Conservation (phyloP, 2,329 filamentous ascomycete genomes). For the Chalaropsis ovoidea region DNA sequence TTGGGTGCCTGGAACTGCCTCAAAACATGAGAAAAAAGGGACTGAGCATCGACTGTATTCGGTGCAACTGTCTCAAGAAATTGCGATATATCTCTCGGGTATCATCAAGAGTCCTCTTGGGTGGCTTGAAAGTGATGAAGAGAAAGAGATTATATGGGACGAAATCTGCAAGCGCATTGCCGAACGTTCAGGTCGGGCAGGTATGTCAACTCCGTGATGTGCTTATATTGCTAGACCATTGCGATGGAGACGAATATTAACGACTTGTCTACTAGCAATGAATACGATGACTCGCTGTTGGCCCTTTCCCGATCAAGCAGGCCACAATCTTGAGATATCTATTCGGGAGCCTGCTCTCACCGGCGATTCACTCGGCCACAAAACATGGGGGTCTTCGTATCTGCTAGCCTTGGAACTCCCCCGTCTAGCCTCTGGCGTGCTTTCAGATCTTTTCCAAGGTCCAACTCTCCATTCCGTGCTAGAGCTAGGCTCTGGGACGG, state of each 20-base stretch:
- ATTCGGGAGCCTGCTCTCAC: constrained; percentile 82
- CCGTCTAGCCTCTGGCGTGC: constrained; percentile 36
- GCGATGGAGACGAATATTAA: not conserved
- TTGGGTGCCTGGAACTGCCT: constrained; percentile 47
- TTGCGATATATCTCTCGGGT: constrained; percentile 56
- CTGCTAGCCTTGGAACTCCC: constrained; percentile 66
- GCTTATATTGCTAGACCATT: not conserved
- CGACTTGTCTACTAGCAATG: constrained; percentile 37
- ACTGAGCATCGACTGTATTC: constrained; percentile 36
- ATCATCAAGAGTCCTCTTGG: constrained; percentile 56
- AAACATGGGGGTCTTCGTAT: constrained; percentile 92
- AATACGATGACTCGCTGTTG: constrained; percentile 47
- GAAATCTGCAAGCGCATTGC: constrained; percentile 68
- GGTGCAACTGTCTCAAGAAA: constrained; percentile 39
- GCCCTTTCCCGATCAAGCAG: constrained; percentile 36
- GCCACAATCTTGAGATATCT: constrained; percentile 48
- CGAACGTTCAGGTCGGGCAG: constrained; percentile 71
- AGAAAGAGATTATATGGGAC: constrained; percentile 63
- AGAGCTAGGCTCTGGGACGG: constrained; percentile 83
- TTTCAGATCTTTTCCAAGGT: constrained; percentile 39
- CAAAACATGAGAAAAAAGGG: constrained; percentile 36
- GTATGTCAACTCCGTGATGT: constrained; percentile 33
- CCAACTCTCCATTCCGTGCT: constrained; percentile 40
- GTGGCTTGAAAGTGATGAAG: constrained; percentile 59
- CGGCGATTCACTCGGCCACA: constrained; percentile 70